Base-by-base conservation (phyloP, 1,139 yeast species). In the Wickerhamomyces sp. region DNA sequence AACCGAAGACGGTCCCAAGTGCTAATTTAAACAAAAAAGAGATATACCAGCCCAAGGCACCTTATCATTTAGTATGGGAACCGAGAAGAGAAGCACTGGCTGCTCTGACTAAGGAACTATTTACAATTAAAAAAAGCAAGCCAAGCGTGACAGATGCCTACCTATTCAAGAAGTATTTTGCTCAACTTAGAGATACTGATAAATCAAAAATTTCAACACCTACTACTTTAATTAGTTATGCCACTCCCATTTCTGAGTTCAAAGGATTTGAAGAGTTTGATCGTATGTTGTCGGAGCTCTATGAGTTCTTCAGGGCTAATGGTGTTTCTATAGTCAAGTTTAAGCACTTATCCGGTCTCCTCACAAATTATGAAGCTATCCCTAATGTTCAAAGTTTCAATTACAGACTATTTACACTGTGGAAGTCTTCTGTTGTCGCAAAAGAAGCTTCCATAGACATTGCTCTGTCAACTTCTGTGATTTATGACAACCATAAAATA, bases 221-320 rank as follows among this genome's bases (percentile, higher is more conserved):
- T 30, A 41, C 43, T 12, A 55, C 68, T 1, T 46, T 72, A 39
- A 44, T 59, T 20, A 61, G 63, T 7, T 24, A 32, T 21, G 40
- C 46, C 1, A 25, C 35, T 2, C 44, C 42, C 7, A 37, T 51
- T 9, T 44, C 44, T 22, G 31, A 48, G 4, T 51, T 72, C 3
- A 42, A 50, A 3, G 67, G 69, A 35, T 42, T 72, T 4, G 52
- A 53, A 2, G 81, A 76, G 46, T 58, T 75, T 28, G 77, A 74
- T 39, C 62, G 70, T 18, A 72, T 78, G 81, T 45, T 78, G 20
- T 63, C 60, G 3, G 81, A 78, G 46, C 55, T 78, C 26, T 53
- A 58, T 16, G 60, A 51, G 2, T 70, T 65, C 46, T 71, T 65
- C 47, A 46, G 52, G 5, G 46, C 54, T 3, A 60, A 65, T 35